Evolutionary conservation across 768 basidiomycete species (phyloP).

Genomic region (Arthromyces matolae): DNA sequence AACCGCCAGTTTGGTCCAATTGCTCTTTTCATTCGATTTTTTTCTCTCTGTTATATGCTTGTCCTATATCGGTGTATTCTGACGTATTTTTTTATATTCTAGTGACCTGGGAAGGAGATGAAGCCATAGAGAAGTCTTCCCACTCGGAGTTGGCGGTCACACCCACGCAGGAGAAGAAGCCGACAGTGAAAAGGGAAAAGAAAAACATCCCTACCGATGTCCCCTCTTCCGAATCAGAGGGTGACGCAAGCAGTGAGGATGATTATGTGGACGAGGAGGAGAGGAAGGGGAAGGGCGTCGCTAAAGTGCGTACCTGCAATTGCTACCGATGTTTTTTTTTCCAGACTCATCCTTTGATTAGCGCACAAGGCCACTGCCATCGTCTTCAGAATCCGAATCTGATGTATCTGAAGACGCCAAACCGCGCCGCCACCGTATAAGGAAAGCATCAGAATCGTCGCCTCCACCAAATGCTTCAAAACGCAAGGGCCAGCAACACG

Average conservation of each 20-base stretch:
- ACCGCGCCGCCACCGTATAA: constrained; percentile 25
- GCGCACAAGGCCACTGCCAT: constrained; percentile 35
- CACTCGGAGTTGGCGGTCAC: constrained; percentile 25
- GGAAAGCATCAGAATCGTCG: constrained; percentile 28
- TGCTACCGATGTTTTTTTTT: constrained; percentile 9
- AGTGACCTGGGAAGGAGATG: constrained; percentile 76
- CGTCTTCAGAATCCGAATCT: constrained; percentile 43
- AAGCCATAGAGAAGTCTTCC: constrained; percentile 47
- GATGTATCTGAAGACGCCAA: constrained; percentile 28
- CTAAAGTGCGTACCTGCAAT: constrained; percentile 41
- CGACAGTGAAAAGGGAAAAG: constrained; percentile 22
- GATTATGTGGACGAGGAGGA: constrained; percentile 60
- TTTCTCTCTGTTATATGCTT: constrained; percentile 1
- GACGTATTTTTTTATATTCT: constrained; percentile 21
- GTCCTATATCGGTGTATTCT: constrained; percentile 15
- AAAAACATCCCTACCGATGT: constrained; percentile 18
- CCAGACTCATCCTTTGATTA: constrained; percentile 31
- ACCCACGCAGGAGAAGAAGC: constrained; percentile 29
- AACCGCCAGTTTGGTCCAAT: constrained; percentile 8
- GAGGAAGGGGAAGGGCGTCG: constrained; percentile 29
- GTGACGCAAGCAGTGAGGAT: constrained; percentile 57
- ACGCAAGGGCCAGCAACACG: constrained; percentile 47
- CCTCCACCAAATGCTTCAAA: constrained; percentile 39
- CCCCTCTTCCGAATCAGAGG: constrained; percentile 43
- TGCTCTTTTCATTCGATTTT: constrained; percentile 11